Base-by-base conservation (phyloP, 305 asterid genomes). In the Ilex paraguariensis region DNA sequence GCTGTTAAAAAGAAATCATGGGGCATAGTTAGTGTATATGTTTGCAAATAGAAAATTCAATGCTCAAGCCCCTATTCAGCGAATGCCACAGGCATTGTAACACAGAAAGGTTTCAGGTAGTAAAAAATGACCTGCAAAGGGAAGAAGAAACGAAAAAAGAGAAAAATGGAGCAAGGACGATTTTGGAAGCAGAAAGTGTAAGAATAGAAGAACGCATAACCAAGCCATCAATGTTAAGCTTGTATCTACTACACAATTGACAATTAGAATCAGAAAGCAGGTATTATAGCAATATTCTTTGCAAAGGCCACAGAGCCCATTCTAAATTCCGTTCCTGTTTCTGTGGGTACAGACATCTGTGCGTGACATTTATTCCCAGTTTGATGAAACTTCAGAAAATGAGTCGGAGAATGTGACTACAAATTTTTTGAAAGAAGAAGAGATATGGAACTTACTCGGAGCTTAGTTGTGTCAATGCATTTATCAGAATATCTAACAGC, bases 381-480 rank as follows among this genome's bases (percentile, higher is more conserved):
- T 6, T 7, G 58, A 54, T 54, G 4, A 30, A 54, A 10, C 15
- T 14, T 30, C 8, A 54, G 58, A 36, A 6, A 12, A n/a, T 49
- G 31, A 53, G 5, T 54, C 33, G 33, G 8, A 30, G 11, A 52
- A 52, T n/a, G 56, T 5, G 45, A 45, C 13, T 54, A 31, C 36
- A 12, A 54, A 60, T 15, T 15, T 39, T 30, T 32, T 61, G 39
- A 45, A n/a, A 28, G 45, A 54, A 56, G 56, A 59, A 63, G 52
- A 66, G 66, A 55, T 50, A 53, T 31, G 14, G 66, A 59, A 55
- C 95, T 82, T 87, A 92, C 97, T 89, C 96, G 0, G 96, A 78
- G 81, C 95, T 85, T 68, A 90, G 65, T 57, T 92, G 97, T 3
- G 91, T 80, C 81, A 92, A 81, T 6, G 98, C 96, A 77, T 92